Conservation (phyloP, 2,329 filamentous ascomycete species). For the Aureobasidium lini region DNA sequence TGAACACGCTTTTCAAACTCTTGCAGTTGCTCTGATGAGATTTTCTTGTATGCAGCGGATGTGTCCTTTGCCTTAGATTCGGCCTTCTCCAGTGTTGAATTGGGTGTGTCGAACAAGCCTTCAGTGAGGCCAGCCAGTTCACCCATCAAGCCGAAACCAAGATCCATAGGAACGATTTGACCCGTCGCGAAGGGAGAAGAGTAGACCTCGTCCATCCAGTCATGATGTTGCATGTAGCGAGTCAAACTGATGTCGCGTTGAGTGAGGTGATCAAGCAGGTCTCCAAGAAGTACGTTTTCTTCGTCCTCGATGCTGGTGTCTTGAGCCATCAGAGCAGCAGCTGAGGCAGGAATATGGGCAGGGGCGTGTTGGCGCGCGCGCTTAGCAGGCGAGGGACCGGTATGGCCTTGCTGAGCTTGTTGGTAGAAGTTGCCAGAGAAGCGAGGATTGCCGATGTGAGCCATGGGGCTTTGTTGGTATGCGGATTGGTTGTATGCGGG, state of each 20-base stretch:
- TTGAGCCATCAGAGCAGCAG: constrained; percentile 31
- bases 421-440: constrained; percentile 18
- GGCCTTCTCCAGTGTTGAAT: constrained; percentile 17
- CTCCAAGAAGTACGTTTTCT: constrained; percentile 78
- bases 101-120: constrained; percentile 67
- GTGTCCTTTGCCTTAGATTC: constrained; percentile 29
- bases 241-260: constrained; percentile 81
- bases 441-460: constrained; percentile 17
- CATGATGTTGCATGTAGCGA: constrained; percentile 89
- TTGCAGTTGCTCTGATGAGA: constrained; percentile 70
- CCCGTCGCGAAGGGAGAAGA: constrained; percentile 80
- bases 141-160: constrained; percentile 72
- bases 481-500: constrained; percentile 6
- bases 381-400: constrained; percentile 40
- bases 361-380: constrained; percentile 34
- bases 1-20: constrained; percentile 75
- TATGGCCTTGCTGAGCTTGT: constrained; percentile 14
- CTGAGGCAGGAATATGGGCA: constrained; percentile 36
- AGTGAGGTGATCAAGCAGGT: constrained; percentile 82
- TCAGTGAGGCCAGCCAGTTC: constrained; percentile 75
- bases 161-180: constrained; percentile 79
- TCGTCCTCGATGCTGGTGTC: constrained; percentile 67
- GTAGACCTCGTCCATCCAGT: constrained; percentile 98
- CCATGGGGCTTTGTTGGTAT: constrained; percentile 19
- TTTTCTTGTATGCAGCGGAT: constrained; percentile 30